Base-by-base conservation (phyloP, 345 rosid species). In the Aethionema arabicum region DNA sequence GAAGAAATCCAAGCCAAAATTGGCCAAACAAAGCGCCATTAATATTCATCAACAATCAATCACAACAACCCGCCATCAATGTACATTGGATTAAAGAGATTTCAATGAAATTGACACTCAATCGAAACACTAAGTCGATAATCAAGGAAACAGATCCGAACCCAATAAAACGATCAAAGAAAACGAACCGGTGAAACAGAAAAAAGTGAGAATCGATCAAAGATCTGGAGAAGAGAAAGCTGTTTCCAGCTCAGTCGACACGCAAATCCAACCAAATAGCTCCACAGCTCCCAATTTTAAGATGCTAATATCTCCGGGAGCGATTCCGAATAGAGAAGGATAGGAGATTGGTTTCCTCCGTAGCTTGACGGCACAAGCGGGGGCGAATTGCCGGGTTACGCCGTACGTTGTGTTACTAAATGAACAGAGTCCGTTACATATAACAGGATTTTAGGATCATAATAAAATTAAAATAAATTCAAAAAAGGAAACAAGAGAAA, bases 181-280 rank as follows among this genome's bases (percentile, higher is more conserved):
- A 11, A 50, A 36, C 69, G 59, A 70, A 70, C 74, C 69, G 68
- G 63, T 62, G 61, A 42, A 57, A 47, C 40, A 47, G 63, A 50
- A 47, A 29, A 5, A 14, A 35, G 12, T 16, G 11, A 52, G 10
- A 27, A 66, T 66, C 38, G 39, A 60, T 38, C 21, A 65, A 37
- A 47, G 64, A 70, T 56, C 53, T 21, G 52, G 68, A 21, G 63
- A 56, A 54, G 44, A 63, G 2, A 45, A 32, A 56, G 53, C 74
- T 70, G 64, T 45, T 12, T 42, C 65, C 47, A 63, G 53, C 69
- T 63, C 59, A 52, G 12, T 9, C 39, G 41, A 44, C 41, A 52
- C 52, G 59, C 43, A 30, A 33, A 51, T 10, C 39, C 6, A 37
- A 50, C 11, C 11, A 44, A 21, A 11, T 5, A 5, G 46, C 15